phyloP scores from a whole-genome alignment of 768 basidiomycete species.

The Termitomyces sp. region DNA sequence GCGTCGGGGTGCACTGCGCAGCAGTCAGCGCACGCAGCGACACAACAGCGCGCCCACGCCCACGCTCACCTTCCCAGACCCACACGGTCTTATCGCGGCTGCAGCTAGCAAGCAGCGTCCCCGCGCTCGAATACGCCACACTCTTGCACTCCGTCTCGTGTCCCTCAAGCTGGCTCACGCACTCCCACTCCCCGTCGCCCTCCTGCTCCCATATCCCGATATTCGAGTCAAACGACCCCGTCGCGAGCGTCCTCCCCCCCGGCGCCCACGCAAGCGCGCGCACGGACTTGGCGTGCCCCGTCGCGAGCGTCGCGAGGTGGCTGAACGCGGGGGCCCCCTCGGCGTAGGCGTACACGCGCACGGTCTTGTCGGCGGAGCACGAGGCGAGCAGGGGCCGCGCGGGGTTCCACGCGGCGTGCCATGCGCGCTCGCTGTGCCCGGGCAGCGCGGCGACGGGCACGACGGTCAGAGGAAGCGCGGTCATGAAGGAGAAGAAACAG shows the following conservation, averaged over 20 bases:
- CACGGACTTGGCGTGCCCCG: constrained; percentile 86
- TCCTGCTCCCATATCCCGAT: constrained; percentile 86
- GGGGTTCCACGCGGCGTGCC: constrained; percentile 90
- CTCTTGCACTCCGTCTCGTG: constrained; percentile 97
- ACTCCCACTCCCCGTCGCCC: constrained; percentile 72
- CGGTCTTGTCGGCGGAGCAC: constrained; percentile 91
- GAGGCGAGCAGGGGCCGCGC: constrained; percentile 77
- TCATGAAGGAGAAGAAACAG: background rate
- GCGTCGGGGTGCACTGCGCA: constrained; percentile 79
- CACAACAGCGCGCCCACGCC: no score
- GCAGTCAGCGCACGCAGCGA: constrained; percentile 2
- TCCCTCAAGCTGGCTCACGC: constrained; percentile 80
- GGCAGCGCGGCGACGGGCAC: constrained; percentile 26
- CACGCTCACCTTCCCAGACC: constrained; percentile 92
- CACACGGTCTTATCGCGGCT: constrained; percentile 97
- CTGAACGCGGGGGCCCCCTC: constrained; percentile 34
- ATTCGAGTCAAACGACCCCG: constrained; percentile 91
- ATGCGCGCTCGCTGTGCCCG: constrained; percentile 83
- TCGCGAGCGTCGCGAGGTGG: constrained; percentile 62
- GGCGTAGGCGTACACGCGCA: constrained; percentile 73
- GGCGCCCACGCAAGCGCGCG: constrained; percentile 87
- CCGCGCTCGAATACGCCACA: constrained; percentile 76
- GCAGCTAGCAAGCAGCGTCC: constrained; percentile 85
- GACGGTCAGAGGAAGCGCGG: constrained; percentile 19
- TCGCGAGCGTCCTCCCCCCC: constrained; percentile 79